phyloP scores from a whole-genome alignment of 2,329 filamentous ascomycete genomes.

The Fusarium dimerum region DNA sequence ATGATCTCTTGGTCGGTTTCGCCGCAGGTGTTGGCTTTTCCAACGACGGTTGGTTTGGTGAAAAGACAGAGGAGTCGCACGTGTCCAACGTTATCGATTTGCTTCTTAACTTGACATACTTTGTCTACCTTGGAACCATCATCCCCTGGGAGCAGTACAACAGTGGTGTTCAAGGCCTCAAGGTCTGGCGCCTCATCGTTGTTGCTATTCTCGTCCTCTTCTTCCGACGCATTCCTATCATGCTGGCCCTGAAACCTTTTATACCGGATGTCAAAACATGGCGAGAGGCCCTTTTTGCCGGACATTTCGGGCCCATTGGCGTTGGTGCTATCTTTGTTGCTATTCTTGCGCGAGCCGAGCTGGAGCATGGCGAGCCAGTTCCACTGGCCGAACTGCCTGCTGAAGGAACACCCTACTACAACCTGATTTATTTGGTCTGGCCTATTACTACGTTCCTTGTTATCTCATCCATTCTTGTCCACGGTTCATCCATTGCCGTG shows the following conservation, averaged over 20 bases:
- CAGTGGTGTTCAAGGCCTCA: conserved; percentile 68
- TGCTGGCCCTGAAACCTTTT: conserved; percentile 85
- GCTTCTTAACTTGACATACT: conserved; percentile 94
- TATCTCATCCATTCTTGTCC: conserved; percentile 89
- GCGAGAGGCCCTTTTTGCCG: conserved; percentile 94
- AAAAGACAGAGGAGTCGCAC: conserved; percentile 97
- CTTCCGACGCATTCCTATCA: conserved; percentile 93
- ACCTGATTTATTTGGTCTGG: conserved; percentile 86
- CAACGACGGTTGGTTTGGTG: conserved; percentile 97
- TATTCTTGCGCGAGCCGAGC: conserved; percentile 87
- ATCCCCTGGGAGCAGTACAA: conserved; percentile 96
- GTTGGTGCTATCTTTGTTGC: conserved; percentile 96
- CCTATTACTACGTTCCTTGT: conserved; percentile 94
- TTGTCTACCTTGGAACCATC: conserved; percentile 96
- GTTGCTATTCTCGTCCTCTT: conserved; percentile 92
- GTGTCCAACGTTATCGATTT: conserved; percentile 99
- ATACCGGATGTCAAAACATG: conserved; percentile 98
- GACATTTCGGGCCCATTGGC: conserved; percentile 96
- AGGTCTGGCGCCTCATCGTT: conserved; percentile 89
- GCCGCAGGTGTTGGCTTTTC: conserved; percentile 97
- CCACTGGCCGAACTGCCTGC: conserved; percentile 67
- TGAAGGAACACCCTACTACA: conserved; percentile 56
- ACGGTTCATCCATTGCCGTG: conserved; percentile 96
- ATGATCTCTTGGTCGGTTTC: conserved; percentile 93
- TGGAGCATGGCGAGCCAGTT: conserved; percentile 75